Evolutionary conservation across 2,329 filamentous ascomycete genomes (phyloP).

Genomic region (Neurospora sp.): DNA sequence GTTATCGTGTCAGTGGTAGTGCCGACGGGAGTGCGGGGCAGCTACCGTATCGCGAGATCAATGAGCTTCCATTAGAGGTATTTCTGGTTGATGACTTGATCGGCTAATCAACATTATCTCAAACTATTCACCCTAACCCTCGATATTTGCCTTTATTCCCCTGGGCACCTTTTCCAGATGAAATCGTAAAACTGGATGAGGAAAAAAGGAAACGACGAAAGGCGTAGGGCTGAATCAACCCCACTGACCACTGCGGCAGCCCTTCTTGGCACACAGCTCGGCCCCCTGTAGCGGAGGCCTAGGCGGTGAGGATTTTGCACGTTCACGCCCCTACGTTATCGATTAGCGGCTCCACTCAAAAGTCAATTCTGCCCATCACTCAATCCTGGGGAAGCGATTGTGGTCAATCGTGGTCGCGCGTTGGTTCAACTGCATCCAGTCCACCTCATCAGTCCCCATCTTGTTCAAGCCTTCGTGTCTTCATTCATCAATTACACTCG

Average conservation of each 20-base stretch:
- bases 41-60: neutral
- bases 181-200: neutral
- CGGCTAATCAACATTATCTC: neutral
- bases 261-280: neutral
- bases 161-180: neutral
- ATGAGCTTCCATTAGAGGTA: neutral
- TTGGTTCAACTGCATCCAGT: neutral
- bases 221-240: neutral
- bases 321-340: neutral
- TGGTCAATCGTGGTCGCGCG: neutral
- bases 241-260: neutral
- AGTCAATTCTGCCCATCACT: conserved; percentile 13
- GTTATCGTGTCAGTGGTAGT: neutral
- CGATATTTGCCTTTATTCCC: neutral
- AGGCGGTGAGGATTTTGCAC: neutral
- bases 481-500: neutral
- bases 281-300: neutral
- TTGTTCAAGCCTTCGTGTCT: too few species aligned
- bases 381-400: neutral
- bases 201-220: neutral
- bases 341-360: conserved; percentile 16
- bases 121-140: neutral
- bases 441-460: neutral
- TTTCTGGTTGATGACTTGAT: neutral
- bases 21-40: neutral